phyloP scores from a whole-genome alignment of 1,284 basidiomycete species.

The Cerioporus squamosus region DNA sequence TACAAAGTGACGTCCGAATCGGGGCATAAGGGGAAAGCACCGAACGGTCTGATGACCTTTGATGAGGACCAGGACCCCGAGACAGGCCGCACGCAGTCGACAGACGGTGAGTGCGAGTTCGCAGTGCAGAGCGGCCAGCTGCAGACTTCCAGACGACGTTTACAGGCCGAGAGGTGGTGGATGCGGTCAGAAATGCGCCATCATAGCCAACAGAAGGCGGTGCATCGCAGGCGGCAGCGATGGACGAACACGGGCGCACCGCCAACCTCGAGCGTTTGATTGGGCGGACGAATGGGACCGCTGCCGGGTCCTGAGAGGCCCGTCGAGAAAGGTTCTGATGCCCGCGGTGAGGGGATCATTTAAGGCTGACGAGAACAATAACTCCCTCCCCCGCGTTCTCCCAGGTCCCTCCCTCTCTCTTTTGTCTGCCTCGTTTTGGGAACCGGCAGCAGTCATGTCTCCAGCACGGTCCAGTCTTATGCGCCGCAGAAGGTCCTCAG shows the following conservation, averaged over 20 bases:
- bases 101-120: not conserved
- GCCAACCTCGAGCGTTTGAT: constrained; percentile 1
- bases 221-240: not conserved
- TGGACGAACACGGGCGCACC: not conserved
- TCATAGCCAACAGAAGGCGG: constrained; percentile 1
- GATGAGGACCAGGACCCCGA: constrained; percentile 20
- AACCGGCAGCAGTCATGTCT: constrained; percentile 18
- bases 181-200: not conserved
- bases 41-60: constrained; percentile 11
- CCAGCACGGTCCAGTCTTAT: constrained; percentile 18
- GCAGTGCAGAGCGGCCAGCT: not conserved
- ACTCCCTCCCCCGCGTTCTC: constrained; percentile 17
- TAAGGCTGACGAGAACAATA: constrained; percentile 27
- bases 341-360: constrained; percentile 16
- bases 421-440: constrained; percentile 24
- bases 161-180: not conserved
- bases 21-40: constrained; percentile 21
- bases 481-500: constrained; percentile 24
- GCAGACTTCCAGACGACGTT: not conserved
- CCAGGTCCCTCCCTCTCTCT: constrained; percentile 11
- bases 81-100: constrained; percentile 2
- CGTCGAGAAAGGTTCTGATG: constrained; percentile 9
- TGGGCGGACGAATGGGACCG: constrained; percentile 9
- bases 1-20: constrained; percentile 23
- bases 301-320: constrained; percentile 11